Conservation (phyloP, 768 basidiomycete genomes). For the Hygrophoropsis aurantiaca region DNA sequence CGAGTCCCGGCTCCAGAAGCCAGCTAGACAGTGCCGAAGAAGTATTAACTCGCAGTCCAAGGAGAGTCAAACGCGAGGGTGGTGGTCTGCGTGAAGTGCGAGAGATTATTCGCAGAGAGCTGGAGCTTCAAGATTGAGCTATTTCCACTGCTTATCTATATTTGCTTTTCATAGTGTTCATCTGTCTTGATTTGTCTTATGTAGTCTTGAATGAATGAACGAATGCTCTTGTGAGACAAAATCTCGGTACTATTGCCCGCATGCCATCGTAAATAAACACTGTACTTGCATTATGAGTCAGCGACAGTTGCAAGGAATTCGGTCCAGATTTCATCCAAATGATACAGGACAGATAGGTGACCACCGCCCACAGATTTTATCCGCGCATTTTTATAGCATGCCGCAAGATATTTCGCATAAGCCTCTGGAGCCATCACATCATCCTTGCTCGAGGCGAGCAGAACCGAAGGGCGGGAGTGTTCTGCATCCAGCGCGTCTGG, state of each 20-base stretch:
- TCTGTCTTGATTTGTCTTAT: not conserved
- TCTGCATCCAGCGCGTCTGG: constrained; percentile 44
- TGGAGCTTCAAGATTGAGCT: constrained; percentile 62
- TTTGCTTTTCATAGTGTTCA: constrained; percentile 25
- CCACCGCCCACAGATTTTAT: constrained; percentile 46
- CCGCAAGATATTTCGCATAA: constrained; percentile 51
- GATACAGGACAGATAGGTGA: constrained; percentile 46
- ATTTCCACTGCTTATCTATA: constrained; percentile 9
- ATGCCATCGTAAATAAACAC: not conserved
- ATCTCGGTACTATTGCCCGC: no score
- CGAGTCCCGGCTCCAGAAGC: constrained; percentile 50
- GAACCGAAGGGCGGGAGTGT: constrained; percentile 43
- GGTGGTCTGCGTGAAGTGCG: constrained; percentile 78
- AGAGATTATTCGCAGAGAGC: constrained; percentile 77
- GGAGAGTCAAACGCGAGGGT: constrained; percentile 64
- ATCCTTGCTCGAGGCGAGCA: constrained; percentile 42
- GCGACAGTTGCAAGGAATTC: constrained; percentile 23
- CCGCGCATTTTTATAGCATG: constrained; percentile 43
- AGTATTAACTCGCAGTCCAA: constrained; percentile 68
- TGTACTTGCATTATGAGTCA: not conserved
- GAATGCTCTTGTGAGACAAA: no score
- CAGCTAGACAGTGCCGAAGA: constrained; percentile 61
- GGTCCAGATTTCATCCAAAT: constrained; percentile 47
- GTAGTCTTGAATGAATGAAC: constrained; percentile 1
- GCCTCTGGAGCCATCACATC: constrained; percentile 42